phyloP scores from a whole-genome alignment of 768 basidiomycete genomes.

The Tulasnella sp. region DNA sequence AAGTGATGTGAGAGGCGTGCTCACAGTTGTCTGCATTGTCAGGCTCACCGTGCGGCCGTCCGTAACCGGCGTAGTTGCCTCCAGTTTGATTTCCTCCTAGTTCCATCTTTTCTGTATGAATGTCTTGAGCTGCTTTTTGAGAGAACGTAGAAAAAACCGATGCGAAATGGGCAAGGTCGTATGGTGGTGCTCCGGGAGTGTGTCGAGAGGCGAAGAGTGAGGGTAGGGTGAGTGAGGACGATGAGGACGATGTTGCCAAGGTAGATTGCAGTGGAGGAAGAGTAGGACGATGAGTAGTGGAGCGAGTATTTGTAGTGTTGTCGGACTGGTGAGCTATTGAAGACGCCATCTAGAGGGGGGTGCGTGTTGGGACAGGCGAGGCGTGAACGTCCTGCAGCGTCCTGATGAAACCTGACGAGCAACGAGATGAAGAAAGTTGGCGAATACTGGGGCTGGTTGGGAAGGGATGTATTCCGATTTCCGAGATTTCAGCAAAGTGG shows the following conservation, averaged over 20 bases:
- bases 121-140: conserved; percentile 12
- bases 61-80: neutral
- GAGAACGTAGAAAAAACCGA: conserved; percentile 11
- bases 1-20: neutral
- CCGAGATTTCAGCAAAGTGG: conserved; percentile 11
- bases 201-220: neutral
- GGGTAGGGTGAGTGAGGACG: neutral
- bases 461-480: neutral
- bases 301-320: conserved; percentile 15
- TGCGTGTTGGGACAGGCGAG: neutral
- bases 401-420: conserved; percentile 1
- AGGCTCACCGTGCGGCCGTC: neutral
- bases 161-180: conserved; percentile 18
- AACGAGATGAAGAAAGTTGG: neutral
- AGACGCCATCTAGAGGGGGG: neutral
- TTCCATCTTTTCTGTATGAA: neutral
- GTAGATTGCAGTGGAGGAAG: conserved; percentile 4
- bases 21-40: neutral
- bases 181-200: neutral
- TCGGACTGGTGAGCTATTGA: conserved; percentile 13
- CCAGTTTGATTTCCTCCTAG: neutral
- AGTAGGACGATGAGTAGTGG: neutral
- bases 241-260: neutral
- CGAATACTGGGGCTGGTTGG: neutral
- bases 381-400: neutral